phyloP scores from a whole-genome alignment of 805 yeast species.

The Barnettozyma californica region DNA sequence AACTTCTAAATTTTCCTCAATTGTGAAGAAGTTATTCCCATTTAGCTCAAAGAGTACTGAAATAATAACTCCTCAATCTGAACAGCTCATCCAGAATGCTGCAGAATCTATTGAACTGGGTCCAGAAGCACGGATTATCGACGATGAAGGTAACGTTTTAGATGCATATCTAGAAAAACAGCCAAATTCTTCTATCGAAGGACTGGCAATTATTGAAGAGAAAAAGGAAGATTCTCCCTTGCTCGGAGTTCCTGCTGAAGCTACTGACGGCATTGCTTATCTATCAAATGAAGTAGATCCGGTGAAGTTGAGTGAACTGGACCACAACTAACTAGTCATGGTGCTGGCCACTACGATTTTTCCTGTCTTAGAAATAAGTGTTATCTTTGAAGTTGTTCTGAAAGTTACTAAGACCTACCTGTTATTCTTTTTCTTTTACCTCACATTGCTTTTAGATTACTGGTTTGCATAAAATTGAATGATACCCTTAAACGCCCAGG shows the following conservation, averaged over 20 bases:
- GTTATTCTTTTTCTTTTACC: not conserved
- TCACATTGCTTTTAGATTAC: not conserved
- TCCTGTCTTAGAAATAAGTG: not conserved
- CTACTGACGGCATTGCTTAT: not conserved
- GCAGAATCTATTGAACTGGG: not conserved
- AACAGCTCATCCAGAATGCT: not conserved
- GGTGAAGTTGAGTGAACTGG: not conserved
- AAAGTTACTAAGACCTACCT: not conserved
- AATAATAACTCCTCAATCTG: not conserved
- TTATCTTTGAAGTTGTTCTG: not conserved
- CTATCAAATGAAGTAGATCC: not conserved
- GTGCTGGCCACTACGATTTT: not conserved
- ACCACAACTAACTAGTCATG: not conserved
- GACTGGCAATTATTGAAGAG: not conserved
- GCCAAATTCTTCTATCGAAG: not conserved
- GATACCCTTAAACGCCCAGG: not conserved
- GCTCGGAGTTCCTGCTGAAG: not conserved
- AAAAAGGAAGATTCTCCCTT: not conserved
- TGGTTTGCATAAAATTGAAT: not conserved
- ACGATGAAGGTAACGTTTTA: not conserved
- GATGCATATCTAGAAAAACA: not conserved
- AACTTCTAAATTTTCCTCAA: not conserved
- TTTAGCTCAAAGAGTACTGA: not conserved
- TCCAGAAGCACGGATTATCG: not conserved
- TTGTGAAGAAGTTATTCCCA: not conserved